Evolutionary conservation across 352 stramenopile species (phyloP).

Genomic region (Phytophthora idaei): DNA sequence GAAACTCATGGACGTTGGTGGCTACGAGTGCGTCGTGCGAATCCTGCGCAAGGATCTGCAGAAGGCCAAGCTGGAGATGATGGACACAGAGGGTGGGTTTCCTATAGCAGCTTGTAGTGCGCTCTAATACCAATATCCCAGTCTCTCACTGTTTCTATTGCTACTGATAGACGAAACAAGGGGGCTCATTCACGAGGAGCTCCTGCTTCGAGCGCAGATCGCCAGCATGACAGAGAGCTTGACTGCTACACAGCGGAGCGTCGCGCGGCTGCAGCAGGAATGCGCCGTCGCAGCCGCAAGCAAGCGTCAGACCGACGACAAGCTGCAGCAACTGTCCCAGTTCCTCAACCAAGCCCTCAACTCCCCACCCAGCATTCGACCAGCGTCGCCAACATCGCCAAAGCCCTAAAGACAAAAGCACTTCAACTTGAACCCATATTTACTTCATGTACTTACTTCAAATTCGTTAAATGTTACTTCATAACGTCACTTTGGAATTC

Average conservation of each 20-base stretch:
- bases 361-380: conserved; percentile 8
- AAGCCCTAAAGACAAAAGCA: background rate
- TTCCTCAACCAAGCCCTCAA: conserved; percentile 58
- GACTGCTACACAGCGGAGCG: conserved; percentile 37
- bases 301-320: conserved; percentile 61
- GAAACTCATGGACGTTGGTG: conserved; percentile 65
- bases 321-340: conserved; percentile 56
- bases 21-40: conserved; percentile 62
- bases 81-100: conserved; percentile 49
- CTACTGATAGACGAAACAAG: conserved; percentile 50
- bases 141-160: too few species aligned
- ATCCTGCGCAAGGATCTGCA: conserved; percentile 57
- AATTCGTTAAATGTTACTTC: conserved; percentile 26
- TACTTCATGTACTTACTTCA: background rate
- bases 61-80: conserved; percentile 57
- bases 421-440: conserved; percentile 5
- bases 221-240: conserved; percentile 46
- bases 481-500: conserved; percentile 24
- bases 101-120: too few species aligned
- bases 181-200: conserved; percentile 56
- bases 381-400: conserved; percentile 21
- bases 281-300: conserved; percentile 48
- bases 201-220: conserved; percentile 58
- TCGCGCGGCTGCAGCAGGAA: conserved; percentile 56
- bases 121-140: too few species aligned